Base-by-base conservation (phyloP, 371 early-diverging fungal species). In the Lichtheimia corymbifera region DNA sequence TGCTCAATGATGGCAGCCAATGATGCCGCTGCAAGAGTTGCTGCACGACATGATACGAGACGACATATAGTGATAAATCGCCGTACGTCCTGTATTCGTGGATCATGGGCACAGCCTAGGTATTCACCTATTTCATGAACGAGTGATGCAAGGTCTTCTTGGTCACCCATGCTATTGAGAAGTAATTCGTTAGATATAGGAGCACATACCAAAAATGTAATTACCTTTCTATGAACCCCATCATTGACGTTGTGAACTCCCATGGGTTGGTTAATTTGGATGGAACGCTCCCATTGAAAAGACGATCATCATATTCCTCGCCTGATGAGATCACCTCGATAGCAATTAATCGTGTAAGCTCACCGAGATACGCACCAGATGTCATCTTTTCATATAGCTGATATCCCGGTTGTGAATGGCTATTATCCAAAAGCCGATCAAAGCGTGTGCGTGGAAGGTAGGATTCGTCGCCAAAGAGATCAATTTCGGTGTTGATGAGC, bases 351-450 rank as follows among this genome's bases (percentile, higher is more conserved):
- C 97, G 91, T 20, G 84, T 85, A 25, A 97, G 72, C 71, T 97
- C 97, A 60, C 96, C 96, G 41, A 96, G 73, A 72, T 96, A 97
- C 68, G 93, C 86, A 42, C 97, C 97, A 25, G 92, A 90, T 40
- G 95, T 85, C 90, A 95, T 90, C 77, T 97, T 96, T 70, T 96
- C 97, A 70, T 92, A 93, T 20, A 86, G 83, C 69, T 95, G 94
- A 67, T 85, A 80, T 45, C 85, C 80, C 40, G 91, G 91, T 70
- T 93, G 90, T 25, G 73, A 66, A 44, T 93, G 87, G 44, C 77
- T 79, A 55, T 80, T 75, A 76, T 97, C 95, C 58, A 96, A 82
- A 24, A 70, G 70, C 55, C 74, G 73, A 81, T 96, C 97, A 67
- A 90, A 94, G 67, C 85, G 77, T 27, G 91, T 94, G 64, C 88